Evolutionary conservation across 2,329 filamentous ascomycete genomes (phyloP).

Genomic region (Lomentospora prolificans): DNA sequence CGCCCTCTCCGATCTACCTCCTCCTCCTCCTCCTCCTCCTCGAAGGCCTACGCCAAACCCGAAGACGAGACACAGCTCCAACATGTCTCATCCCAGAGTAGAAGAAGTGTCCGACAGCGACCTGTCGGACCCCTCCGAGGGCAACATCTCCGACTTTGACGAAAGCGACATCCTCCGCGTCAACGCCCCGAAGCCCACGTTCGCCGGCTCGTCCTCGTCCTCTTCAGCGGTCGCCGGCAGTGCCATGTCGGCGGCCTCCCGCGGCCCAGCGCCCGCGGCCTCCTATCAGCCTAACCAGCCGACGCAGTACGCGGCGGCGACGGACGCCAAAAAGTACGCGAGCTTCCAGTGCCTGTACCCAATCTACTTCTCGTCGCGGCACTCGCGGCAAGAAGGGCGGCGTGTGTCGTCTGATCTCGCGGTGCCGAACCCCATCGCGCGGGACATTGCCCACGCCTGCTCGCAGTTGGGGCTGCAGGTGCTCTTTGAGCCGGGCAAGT

Average conservation of each 20-base stretch:
- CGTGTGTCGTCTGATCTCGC: slow-evolving; percentile 65
- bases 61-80: slow-evolving; percentile 2
- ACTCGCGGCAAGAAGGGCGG: slow-evolving; percentile 65
- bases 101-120: slow-evolving; percentile 87
- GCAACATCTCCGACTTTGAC: slow-evolving; percentile 61
- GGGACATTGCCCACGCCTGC: slow-evolving; percentile 82
- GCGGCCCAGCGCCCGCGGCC: slow-evolving; percentile 20
- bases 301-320: slow-evolving; percentile 16
- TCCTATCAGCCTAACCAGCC: slow-evolving; percentile 22
- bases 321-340: slow-evolving; percentile 52
- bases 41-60: no score
- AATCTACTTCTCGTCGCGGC: slow-evolving; percentile 73
- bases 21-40: neutral
- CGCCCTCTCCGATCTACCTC: neutral
- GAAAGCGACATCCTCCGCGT: slow-evolving; percentile 48
- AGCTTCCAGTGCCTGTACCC: slow-evolving; percentile 87
- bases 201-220: slow-evolving; percentile 15
- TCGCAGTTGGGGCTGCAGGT: slow-evolving; percentile 59
- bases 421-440: slow-evolving; percentile 75
- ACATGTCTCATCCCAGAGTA: slow-evolving; percentile 77
- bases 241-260: slow-evolving; percentile 14
- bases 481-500: slow-evolving; percentile 83
- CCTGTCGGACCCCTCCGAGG: slow-evolving; percentile 75
- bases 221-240: slow-evolving; percentile 14
- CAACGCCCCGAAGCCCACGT: slow-evolving; percentile 34